A percentile compares a stretch with the other conserved stretches of the same genome.
Evolutionary conservation across 1,284 basidiomycete species (phyloP).

Genomic region (Fomitopsis schrenkii): DNA sequence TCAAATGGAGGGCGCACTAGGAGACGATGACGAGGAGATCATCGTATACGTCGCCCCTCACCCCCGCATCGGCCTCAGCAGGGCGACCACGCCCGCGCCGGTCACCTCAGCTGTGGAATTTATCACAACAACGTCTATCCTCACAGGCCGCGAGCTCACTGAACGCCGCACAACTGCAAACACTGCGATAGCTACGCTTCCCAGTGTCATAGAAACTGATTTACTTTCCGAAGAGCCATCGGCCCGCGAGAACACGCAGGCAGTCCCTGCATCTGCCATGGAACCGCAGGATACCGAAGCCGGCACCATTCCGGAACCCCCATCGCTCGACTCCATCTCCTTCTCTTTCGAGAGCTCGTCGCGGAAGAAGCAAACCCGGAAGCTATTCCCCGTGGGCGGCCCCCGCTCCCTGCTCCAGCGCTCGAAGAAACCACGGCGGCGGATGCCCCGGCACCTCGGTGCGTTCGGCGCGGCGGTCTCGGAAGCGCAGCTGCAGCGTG

Average conservation of each 20-base stretch:
- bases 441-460: slow-evolving; percentile 37
- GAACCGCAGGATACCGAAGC: not conserved
- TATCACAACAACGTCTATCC: slow-evolving; percentile 24
- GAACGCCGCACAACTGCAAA: not conserved
- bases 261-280: slow-evolving; percentile 2
- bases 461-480: slow-evolving; percentile 51
- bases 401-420: slow-evolving; percentile 20
- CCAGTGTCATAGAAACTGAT: not conserved
- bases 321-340: slow-evolving; percentile 15
- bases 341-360: slow-evolving; percentile 15
- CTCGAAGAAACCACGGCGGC: slow-evolving; percentile 22
- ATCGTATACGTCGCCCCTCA: slow-evolving; percentile 40
- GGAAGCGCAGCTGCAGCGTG: slow-evolving; percentile 46
- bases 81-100: slow-evolving; percentile 9
- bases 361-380: slow-evolving; percentile 14
- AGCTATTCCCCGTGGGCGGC: slow-evolving; percentile 18
- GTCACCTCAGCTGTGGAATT: not conserved
- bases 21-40: slow-evolving; percentile 34
- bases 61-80: slow-evolving; percentile 24
- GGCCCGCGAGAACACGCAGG: not conserved
- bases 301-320: slow-evolving; percentile 4
- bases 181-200: not conserved
- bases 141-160: slow-evolving; percentile 23
- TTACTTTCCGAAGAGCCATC: not conserved
- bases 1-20: slow-evolving; percentile 15